phyloP scores from a whole-genome alignment of 768 basidiomycete species.

The Inosperma sp. region DNA sequence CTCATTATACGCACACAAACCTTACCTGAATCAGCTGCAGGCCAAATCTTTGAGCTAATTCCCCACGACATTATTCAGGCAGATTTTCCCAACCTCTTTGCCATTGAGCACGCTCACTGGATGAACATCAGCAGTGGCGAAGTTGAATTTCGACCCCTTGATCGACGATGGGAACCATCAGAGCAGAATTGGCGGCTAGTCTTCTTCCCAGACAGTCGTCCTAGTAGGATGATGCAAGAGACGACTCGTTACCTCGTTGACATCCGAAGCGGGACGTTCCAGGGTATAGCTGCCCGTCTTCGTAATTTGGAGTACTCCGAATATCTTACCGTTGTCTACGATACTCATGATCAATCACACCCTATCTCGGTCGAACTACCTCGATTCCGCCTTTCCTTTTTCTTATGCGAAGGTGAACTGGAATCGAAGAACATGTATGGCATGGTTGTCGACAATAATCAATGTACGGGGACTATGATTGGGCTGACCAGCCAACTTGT shows the following conservation, averaged over 20 bases:
- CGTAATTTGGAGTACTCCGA: constrained; percentile 13
- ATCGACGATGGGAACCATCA: constrained; percentile 25
- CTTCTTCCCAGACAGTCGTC: constrained; percentile 13
- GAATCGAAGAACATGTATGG: constrained; percentile 38
- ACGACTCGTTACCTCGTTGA: constrained; percentile 20
- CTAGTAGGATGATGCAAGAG: constrained; percentile 12
- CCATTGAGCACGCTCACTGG: constrained; percentile 33
- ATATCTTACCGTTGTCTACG: constrained; percentile 8
- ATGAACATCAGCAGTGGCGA: constrained; percentile 21
- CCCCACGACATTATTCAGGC: constrained; percentile 23
- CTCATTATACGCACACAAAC: constrained; percentile 31
- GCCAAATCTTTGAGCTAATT: constrained; percentile 30
- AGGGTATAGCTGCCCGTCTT: constrained; percentile 13
- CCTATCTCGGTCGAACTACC: constrained; percentile 32
- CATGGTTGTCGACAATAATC: constrained; percentile 39
- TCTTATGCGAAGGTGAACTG: constrained; percentile 29
- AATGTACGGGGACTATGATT: constrained; percentile 41
- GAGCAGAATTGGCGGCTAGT: constrained; percentile 28
- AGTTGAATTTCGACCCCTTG: constrained; percentile 32
- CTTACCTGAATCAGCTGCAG: constrained; percentile 1
- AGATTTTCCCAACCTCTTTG: constrained; percentile 30
- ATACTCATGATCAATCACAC: constrained; percentile 9
- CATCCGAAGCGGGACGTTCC: constrained; percentile 20
- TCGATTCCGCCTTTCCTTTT: constrained; percentile 40
- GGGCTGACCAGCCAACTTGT: constrained; percentile 42